Conservation (phyloP, 225 moss, liverwort and hornwort species). For the Marchantia paleacea region DNA sequence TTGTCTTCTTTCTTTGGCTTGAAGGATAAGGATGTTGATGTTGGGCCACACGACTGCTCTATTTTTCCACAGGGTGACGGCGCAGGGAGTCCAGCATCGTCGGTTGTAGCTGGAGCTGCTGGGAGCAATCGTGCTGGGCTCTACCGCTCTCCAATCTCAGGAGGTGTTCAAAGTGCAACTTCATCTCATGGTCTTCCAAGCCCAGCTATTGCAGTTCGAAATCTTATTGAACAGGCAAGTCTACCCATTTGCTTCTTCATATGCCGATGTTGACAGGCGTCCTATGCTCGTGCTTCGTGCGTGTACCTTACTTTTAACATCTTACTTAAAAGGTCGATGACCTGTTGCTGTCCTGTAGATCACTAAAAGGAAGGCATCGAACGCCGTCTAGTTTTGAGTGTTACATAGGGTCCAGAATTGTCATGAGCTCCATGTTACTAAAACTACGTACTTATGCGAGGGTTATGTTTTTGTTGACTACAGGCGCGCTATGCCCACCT, state of each 20-base stretch:
- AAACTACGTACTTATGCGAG: neutral
- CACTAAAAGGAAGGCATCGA: neutral
- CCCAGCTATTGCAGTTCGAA: conserved; percentile 90
- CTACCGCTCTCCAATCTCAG: conserved; percentile 90
- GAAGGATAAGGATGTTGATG: neutral
- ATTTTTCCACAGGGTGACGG: conserved; percentile 31
- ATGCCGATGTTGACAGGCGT: too few species aligned
- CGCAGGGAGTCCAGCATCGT: conserved; percentile 25
- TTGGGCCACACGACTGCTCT: neutral
- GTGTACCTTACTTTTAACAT: too few species aligned
- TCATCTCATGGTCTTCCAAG: conserved; percentile 90
- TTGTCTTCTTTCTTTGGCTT: neutral
- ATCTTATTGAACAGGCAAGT: conserved; percentile 81
- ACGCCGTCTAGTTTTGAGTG: neutral
- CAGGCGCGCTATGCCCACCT: conserved; percentile 97
- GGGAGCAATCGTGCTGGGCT: conserved; percentile 79
- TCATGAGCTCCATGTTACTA: neutral
- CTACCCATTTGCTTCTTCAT: neutral
- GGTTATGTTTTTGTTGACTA: neutral
- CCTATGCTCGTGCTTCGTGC: too few species aligned
- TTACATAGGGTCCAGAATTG: too few species aligned
- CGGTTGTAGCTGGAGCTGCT: conserved; percentile 41
- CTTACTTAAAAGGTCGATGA: too few species aligned
- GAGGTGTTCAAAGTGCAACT: conserved; percentile 95
- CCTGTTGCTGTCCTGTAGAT: too few species aligned